A percentile compares a stretch with the other conserved stretches of the same genome.
Evolutionary conservation across 148 eudicot genomes (phyloP).

Genomic region (Linanthus parryae): DNA sequence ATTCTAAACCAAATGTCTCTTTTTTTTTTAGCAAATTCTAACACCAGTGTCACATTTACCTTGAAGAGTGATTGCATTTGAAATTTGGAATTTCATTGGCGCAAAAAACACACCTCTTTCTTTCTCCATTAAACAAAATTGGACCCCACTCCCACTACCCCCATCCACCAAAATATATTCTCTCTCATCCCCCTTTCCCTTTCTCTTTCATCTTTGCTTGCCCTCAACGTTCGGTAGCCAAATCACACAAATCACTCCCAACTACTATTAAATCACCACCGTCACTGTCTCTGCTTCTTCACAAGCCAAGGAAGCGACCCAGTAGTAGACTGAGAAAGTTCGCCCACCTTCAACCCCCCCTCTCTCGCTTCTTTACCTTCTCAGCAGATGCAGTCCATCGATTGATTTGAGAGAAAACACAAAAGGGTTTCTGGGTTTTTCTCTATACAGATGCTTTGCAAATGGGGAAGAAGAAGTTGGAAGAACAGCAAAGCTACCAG

Average conservation of each 20-base stretch:
- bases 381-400: too few relatives aligned
- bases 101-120: neutral
- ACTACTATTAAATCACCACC: too few relatives aligned
- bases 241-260: too few relatives aligned
- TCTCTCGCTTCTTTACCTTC: neutral
- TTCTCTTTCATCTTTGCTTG: slow-evolving; percentile 4
- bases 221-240: slow-evolving; percentile 8
- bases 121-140: neutral
- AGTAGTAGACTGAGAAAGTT: neutral
- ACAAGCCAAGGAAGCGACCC: neutral
- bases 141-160: too few relatives aligned
- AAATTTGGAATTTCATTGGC: neutral
- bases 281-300: too few relatives aligned
- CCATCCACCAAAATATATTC: too few relatives aligned
- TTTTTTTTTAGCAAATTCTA: too few relatives aligned
- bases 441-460: slow-evolving; percentile 2
- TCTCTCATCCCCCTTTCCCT: neutral
- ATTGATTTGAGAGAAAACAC: too few relatives aligned
- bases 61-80: neutral
- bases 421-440: too few relatives aligned
- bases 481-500: neutral
- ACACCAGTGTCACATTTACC: too few relatives aligned
- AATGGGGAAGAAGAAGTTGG: slow-evolving; percentile 4
- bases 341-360: neutral
- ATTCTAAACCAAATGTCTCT: too few relatives aligned